phyloP scores from a whole-genome alignment of 768 basidiomycete genomes.

The Russula olivacea region DNA sequence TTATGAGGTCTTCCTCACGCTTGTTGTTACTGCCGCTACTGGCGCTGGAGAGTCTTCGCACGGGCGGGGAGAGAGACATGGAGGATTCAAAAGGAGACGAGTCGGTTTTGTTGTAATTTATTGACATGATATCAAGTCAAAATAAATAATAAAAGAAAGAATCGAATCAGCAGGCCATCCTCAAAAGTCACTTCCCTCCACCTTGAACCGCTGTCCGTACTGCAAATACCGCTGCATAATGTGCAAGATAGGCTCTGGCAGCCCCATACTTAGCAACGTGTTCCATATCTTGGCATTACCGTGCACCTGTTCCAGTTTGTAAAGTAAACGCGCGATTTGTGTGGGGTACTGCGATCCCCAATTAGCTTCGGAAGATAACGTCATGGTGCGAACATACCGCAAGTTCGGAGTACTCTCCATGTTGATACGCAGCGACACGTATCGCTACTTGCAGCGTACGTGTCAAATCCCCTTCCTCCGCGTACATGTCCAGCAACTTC shows the following conservation, averaged over 20 bases:
- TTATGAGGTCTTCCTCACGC: conserved; percentile 70
- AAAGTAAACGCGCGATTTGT: conserved; percentile 81
- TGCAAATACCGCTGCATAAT: conserved; percentile 90
- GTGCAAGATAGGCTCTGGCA: conserved; percentile 84
- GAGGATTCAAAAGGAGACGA: neutral
- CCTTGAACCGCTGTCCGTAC: conserved; percentile 83
- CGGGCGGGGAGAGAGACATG: conserved; percentile 48
- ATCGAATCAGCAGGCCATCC: neutral
- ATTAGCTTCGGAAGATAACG: conserved; percentile 10
- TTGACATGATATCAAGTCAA: conserved; percentile 3
- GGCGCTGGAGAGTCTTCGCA: conserved; percentile 50
- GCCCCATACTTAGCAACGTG: conserved; percentile 88
- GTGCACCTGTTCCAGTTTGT: conserved; percentile 89
- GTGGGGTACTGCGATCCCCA: conserved; percentile 66
- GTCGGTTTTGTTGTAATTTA: conserved; percentile 8
- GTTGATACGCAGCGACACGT: conserved; percentile 87
- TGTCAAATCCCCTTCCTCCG: conserved; percentile 94
- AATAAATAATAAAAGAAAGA: neutral
- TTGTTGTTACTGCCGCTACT: conserved; percentile 42
- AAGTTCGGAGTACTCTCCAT: conserved; percentile 85
- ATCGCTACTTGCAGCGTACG: conserved; percentile 88
- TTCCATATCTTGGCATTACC: conserved; percentile 93
- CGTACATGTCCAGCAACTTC: conserved; percentile 91
- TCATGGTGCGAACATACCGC: conserved; percentile 48
- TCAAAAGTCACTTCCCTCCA: conserved; percentile 79